Evolutionary conservation across 495 filamentous ascomycete species (phyloP).

Genomic region (Talaromyces adpressus): DNA sequence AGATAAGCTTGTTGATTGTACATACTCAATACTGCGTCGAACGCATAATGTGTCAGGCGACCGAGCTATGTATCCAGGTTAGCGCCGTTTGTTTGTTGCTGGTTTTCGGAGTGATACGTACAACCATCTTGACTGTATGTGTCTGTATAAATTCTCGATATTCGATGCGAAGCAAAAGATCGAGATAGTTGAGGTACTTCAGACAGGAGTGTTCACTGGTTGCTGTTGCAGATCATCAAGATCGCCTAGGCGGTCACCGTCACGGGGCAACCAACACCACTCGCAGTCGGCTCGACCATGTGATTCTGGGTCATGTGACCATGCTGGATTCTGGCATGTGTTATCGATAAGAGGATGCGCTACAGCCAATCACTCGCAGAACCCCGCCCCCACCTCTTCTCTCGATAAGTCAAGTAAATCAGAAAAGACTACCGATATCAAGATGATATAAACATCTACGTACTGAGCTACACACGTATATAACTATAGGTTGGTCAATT

Average conservation of each 20-base stretch:
- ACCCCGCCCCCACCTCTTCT: background rate
- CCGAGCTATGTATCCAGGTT: conserved; percentile 62
- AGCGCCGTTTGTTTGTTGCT: background rate
- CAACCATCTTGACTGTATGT: background rate
- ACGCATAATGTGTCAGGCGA: conserved; percentile 86
- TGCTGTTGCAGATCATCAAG: background rate
- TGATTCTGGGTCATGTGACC: conserved; percentile 1
- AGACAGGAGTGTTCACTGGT: background rate
- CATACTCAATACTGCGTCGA: conserved; percentile 90
- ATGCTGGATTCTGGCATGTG: background rate
- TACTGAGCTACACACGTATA: background rate
- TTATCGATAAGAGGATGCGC: conserved; percentile 2
- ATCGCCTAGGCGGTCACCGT: background rate
- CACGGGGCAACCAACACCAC: background rate
- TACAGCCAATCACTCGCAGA: background rate
- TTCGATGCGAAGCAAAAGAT: background rate
- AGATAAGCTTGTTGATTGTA: conserved; percentile 8
- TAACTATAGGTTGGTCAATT: background rate
- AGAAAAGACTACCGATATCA: background rate
- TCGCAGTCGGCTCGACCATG: background rate
- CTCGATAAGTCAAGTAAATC: background rate
- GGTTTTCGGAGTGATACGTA: background rate
- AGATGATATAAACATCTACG: background rate
- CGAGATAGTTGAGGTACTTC: background rate
- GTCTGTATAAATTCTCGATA: background rate